Evolutionary conservation across 164 flowering plant species (phyloP).

Genomic region (Sextonia rubra): DNA sequence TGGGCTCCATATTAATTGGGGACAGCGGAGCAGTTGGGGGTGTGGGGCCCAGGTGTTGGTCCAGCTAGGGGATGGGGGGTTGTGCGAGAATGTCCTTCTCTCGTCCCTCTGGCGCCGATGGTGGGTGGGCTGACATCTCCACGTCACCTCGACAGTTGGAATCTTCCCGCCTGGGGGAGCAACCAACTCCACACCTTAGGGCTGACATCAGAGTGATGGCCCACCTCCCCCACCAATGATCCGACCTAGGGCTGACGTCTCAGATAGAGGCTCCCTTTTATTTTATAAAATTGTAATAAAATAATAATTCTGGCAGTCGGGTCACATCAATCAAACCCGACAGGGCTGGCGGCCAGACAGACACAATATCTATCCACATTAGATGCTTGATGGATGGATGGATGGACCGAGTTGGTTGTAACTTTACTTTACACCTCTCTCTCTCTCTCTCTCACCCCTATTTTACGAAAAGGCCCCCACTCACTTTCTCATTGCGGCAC

Average conservation of each 20-base stretch:
- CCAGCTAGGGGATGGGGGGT: constrained; percentile 19
- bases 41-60: constrained; percentile 14
- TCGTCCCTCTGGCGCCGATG: constrained; percentile 26
- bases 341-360: not conserved
- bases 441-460: no score
- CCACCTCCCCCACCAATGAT: not conserved
- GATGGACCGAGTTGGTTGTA: no score
- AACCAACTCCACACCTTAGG: constrained; percentile 4
- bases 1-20: no score
- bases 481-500: no score
- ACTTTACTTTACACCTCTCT: no score
- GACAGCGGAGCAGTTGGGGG: no score
- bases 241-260: constrained; percentile 18
- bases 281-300: no score
- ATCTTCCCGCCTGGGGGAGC: constrained; percentile 20
- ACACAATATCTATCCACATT: not conserved
- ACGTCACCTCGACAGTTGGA: constrained; percentile 33
- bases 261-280: no score
- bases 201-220: constrained; percentile 13
- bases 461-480: no score
- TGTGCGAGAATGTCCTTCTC: constrained; percentile 45
- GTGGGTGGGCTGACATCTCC: constrained; percentile 44
- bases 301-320: constrained; percentile 11
- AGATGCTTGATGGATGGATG: no score
- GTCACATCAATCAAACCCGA: constrained; percentile 19